A percentile compares a stretch with the other conserved stretches of the same genome.
phyloP scores from a whole-genome alignment of 768 basidiomycete species.

The Termitomyces sp. region DNA sequence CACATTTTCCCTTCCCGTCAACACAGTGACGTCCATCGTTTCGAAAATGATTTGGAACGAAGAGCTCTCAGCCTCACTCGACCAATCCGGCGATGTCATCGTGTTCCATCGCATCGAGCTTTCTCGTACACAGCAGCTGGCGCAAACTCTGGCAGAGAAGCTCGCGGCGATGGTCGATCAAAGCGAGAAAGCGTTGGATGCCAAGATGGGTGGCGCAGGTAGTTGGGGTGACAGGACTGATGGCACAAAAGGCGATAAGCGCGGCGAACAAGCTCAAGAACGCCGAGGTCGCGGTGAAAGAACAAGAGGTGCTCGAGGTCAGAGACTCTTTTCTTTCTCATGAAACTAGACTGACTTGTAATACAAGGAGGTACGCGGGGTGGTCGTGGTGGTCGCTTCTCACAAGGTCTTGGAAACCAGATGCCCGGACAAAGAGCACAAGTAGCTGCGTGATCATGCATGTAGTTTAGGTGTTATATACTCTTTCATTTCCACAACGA shows the following conservation, averaged over 20 bases:
- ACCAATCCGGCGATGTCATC: conserved; percentile 84
- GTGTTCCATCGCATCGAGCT: conserved; percentile 92
- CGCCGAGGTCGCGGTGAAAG: conserved; percentile 71
- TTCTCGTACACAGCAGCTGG: conserved; percentile 84
- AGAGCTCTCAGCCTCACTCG: conserved; percentile 88
- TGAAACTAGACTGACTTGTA: not conserved
- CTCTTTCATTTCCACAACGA: not conserved
- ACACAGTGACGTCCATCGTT: conserved; percentile 83
- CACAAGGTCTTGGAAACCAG: conserved; percentile 78
- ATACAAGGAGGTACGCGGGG: conserved; percentile 48
- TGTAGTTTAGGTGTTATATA: not conserved
- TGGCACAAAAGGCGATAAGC: conserved; percentile 70
- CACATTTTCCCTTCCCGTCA: conserved; percentile 80
- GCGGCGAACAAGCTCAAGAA: conserved; percentile 74
- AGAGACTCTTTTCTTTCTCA: conserved; percentile 3
- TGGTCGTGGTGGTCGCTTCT: conserved; percentile 75
- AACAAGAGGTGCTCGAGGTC: conserved; percentile 57
- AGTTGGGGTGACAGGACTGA: conserved; percentile 67
- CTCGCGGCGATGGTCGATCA: conserved; percentile 81
- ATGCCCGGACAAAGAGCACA: conserved; percentile 46
- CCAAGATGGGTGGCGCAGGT: conserved; percentile 65
- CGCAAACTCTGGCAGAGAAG: conserved; percentile 85
- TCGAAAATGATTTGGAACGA: conserved; percentile 99
- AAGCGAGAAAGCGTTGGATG: conserved; percentile 85
- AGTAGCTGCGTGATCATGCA: not conserved